Percentiles rank a stretch among this genome's conserved stretches.
These are phyloP conservation scores for Aspergillus quadricinctus DNA, from an alignment of 2,329 filamentous ascomycete genomes.

Conservation along the genomic window DNA sequence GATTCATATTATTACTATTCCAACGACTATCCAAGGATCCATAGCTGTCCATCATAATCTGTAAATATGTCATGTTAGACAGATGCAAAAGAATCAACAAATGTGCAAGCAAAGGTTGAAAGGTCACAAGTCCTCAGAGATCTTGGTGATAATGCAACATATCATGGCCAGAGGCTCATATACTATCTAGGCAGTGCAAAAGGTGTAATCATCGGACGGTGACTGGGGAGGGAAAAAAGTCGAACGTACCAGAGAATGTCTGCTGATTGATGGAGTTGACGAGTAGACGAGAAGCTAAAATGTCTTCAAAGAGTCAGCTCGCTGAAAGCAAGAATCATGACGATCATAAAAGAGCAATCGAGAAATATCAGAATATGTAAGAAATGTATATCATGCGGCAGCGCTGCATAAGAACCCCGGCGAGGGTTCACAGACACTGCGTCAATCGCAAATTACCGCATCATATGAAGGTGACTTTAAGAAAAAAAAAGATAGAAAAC, in stretches of 20 bases:
- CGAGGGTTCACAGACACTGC: slow-evolving; percentile 77
- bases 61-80: slow-evolving; percentile 18
- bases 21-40: not conserved
- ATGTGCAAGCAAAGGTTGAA: slow-evolving; percentile 9
- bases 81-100: not conserved
- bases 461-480: slow-evolving; percentile 51
- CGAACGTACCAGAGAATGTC: slow-evolving; percentile 22
- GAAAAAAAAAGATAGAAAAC: slow-evolving; percentile 13
- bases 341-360: slow-evolving; percentile 3
- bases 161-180: slow-evolving; percentile 58
- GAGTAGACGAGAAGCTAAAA: slow-evolving; percentile 5
- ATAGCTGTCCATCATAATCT: not conserved
- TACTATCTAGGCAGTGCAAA: slow-evolving; percentile 63
- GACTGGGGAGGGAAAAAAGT: slow-evolving; percentile 4
- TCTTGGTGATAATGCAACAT: slow-evolving; percentile 60
- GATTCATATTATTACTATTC: not conserved
- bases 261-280: not conserved
- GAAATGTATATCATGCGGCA: slow-evolving; percentile 82
- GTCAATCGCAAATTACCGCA: slow-evolving; percentile 99
- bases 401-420: slow-evolving; percentile 77
- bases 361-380: slow-evolving; percentile 93
- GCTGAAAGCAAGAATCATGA: not conserved
- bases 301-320: slow-evolving; percentile 25
- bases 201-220: slow-evolving; percentile 62
- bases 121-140: slow-evolving; percentile 54